Base-by-base conservation (phyloP, 768 basidiomycete genomes). In the Naganishia onofrii region DNA sequence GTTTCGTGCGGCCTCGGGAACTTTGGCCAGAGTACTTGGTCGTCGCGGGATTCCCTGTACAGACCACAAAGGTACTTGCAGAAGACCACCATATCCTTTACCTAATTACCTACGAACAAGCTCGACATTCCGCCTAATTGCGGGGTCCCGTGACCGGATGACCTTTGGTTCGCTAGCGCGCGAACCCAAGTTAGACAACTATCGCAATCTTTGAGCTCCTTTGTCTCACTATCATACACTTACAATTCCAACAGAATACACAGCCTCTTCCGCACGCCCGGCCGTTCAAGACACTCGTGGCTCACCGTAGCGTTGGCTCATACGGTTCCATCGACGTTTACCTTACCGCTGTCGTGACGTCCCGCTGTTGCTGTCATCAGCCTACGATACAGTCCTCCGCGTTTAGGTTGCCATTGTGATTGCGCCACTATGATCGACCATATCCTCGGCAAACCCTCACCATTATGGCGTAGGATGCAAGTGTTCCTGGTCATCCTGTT, bases 401-500 rank as follows among this genome's bases (percentile, higher is more conserved):
- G 3, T 4, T 12, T 3, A 3, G 6, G 34, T 3, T n/a, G 48
- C 6, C n/a, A n/a, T 23, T 66, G 44, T 29, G 17, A 19, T 56
- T 29, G 13, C 48, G 21, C 32, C 66, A 57, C n/a, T 10, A 98
- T 98, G 94, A 91, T 97, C 78, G 94, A 97, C 84, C 92, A 96
- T 78, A 81, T 97, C 46, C 81, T 92, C 5, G 94, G 94, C 58
- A 87, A 89, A 28, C 94, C 94, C 1, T 93, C 84, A 78, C 88
- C 90, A 13, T 87, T 88, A n/a, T 93, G 92, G 89, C 93, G 92
- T 80, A 86, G 93, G 51, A 82, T 88, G 2, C 93, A 98, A 89
- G 92, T 96, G 65, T 88, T 94, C 76, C 84, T 96, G 57, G 91
- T 96, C 74, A 86, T 96, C 72, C 76, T 91, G 80, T 96, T 97